phyloP scores from a whole-genome alignment of 2,329 filamentous ascomycete species.

The Ceratocystis ficicola region DNA sequence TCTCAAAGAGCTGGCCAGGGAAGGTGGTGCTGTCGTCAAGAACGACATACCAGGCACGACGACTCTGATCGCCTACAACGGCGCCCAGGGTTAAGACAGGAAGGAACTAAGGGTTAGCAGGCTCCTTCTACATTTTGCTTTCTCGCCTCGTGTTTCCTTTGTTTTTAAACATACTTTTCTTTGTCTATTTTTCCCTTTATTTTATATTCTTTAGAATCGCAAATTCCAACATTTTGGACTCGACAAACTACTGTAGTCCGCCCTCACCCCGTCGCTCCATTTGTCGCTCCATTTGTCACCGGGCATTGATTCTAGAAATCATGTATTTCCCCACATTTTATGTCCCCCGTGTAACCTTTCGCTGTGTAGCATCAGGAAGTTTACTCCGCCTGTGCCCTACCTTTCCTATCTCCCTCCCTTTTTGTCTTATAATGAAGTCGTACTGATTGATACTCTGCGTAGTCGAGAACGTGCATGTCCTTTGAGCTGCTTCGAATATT shows the following conservation, averaged over 20 bases:
- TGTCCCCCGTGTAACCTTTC: slow-evolving; percentile 7
- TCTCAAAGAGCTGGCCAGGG: slow-evolving; percentile 42
- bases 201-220: slow-evolving; percentile 7
- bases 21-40: slow-evolving; percentile 35
- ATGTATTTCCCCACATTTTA: background rate
- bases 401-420: background rate
- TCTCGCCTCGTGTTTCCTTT: background rate
- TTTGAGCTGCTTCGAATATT: too few relatives aligned
- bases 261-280: background rate
- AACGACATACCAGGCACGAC: slow-evolving; percentile 38
- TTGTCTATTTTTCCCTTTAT: slow-evolving; percentile 12
- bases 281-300: background rate
- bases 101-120: too few relatives aligned
- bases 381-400: background rate
- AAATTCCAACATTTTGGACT: background rate
- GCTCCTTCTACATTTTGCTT: too few relatives aligned
- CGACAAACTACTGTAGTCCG: background rate
- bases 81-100: slow-evolving; percentile 25
- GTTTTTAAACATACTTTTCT: slow-evolving; percentile 6
- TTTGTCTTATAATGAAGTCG: slow-evolving; percentile 3
- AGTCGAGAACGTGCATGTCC: too few relatives aligned
- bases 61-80: slow-evolving; percentile 46
- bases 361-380: background rate
- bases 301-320: background rate
- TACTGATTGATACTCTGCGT: background rate